Evolutionary conservation across 2,329 filamentous ascomycete genomes (phyloP), one percentile per base, ranked within the genome.

Genomic region (Verticillium albo-atrum): DNA sequence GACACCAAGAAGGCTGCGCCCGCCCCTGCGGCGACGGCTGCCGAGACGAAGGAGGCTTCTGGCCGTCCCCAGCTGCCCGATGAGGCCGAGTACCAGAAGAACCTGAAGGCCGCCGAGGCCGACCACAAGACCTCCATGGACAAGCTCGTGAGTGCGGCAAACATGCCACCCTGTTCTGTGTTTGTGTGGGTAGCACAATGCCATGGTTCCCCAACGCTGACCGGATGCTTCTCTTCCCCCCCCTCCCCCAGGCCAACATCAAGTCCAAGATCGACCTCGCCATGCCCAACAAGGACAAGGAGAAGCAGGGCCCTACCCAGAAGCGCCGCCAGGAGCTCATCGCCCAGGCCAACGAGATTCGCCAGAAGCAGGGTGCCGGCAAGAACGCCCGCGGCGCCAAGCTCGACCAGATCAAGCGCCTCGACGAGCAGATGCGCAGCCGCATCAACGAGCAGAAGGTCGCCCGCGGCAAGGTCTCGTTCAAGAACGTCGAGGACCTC

Each of bases 241-340:
- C 34, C 59, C 63, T 3, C 35, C 10, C 63, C n/a, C 71, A 98
- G 94, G 93, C 91, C 72, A 88, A 89, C 65, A 82, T 95, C 78
- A 94, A 92, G 78, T 85, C 88, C 73, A 96, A 97, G 80, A 86
- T 98, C 72, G 92, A 97, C 60, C 80, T 88, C 65, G 91, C 90
- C 62, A 84, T 88, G 70, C 90, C 91, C 54, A 89, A 75, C 77
- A 86, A 85, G 77, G 82, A 82, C 74, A 83, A 90, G 78, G 92
- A 94, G 72, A 87, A 91, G 76, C 90, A 90, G 71, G 91, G 86
- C 34, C 91, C 94, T 15, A 81, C 84, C 62, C 88, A 87, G 70
- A 92, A 96, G 82, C 90, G 88, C 72, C 90, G 92, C 71, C 85
- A 91, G 74, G 92, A 97, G 75, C 87, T 98, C 65, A 89, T 92